Evolutionary conservation across 2,329 filamentous ascomycete species (phyloP).

Genomic region (Sporothrix brunneoviolacea): DNA sequence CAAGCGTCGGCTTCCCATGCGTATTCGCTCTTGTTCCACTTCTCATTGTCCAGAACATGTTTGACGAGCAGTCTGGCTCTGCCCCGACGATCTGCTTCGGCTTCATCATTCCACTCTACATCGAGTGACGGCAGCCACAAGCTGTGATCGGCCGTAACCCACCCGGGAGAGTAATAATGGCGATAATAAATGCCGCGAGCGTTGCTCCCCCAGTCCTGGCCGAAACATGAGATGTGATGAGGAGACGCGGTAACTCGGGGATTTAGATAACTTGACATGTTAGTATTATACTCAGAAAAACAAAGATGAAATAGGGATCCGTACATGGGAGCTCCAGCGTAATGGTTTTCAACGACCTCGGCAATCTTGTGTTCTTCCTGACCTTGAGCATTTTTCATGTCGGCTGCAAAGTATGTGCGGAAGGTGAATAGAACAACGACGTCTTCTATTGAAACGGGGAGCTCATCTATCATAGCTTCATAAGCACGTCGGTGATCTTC

Average conservation of each 20-base stretch:
- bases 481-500: background rate
- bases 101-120: background rate
- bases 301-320: background rate
- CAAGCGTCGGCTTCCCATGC: background rate
- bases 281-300: background rate
- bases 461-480: no score
- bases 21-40: background rate
- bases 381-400: background rate
- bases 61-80: background rate
- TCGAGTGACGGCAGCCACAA: background rate
- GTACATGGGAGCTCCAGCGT: background rate
- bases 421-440: background rate
- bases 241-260: background rate
- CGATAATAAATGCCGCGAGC: background rate
- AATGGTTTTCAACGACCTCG: background rate
- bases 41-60: background rate
- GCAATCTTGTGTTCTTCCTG: background rate
- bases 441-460: background rate
- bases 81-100: background rate
- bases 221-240: background rate
- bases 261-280: background rate
- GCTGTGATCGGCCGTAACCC: background rate
- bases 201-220: background rate
- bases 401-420: no score
- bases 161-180: constrained; percentile 1